Percentiles rank a stretch among this genome's conserved stretches.
phyloP scores from a whole-genome alignment of 768 basidiomycete genomes.

The Termitomyces sp. region DNA sequence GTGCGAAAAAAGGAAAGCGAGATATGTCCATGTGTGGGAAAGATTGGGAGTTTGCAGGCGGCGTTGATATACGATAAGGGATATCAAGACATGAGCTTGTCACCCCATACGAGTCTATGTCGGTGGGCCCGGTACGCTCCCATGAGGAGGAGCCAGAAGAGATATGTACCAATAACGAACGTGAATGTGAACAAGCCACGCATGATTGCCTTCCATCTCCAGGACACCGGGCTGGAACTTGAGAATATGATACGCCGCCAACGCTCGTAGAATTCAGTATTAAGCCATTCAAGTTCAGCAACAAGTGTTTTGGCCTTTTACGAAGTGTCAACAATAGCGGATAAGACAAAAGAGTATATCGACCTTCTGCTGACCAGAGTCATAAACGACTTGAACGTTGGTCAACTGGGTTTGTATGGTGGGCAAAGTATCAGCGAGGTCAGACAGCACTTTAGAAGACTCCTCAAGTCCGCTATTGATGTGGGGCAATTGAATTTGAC shows the following conservation, averaged over 20 bases:
- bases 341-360: slow-evolving; percentile 8
- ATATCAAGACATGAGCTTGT: slow-evolving; percentile 61
- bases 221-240: slow-evolving; percentile 63
- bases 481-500: slow-evolving; percentile 54
- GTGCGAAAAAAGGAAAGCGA: slow-evolving; percentile 1
- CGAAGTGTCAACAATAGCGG: slow-evolving; percentile 1
- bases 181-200: slow-evolving; percentile 53
- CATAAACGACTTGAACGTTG: slow-evolving; percentile 61
- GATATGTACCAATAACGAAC: slow-evolving; percentile 52
- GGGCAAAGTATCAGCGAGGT: slow-evolving; percentile 56
- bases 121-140: slow-evolving; percentile 73
- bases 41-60: not conserved
- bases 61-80: not conserved
- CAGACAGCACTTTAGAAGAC: slow-evolving; percentile 49
- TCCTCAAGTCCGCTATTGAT: slow-evolving; percentile 56
- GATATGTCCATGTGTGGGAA: slow-evolving; percentile 1
- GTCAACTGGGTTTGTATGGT: slow-evolving; percentile 54
- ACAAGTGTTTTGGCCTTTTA: slow-evolving; percentile 59
- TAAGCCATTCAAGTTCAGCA: slow-evolving; percentile 65
- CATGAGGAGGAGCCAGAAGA: slow-evolving; percentile 52
- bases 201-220: slow-evolving; percentile 62
- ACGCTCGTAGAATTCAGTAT: slow-evolving; percentile 72
- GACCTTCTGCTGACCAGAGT: slow-evolving; percentile 67
- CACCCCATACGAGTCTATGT: slow-evolving; percentile 75
- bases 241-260: slow-evolving; percentile 75